Conservation (phyloP, 1,284 basidiomycete genomes). For the Tranzscheliella williamsii region DNA sequence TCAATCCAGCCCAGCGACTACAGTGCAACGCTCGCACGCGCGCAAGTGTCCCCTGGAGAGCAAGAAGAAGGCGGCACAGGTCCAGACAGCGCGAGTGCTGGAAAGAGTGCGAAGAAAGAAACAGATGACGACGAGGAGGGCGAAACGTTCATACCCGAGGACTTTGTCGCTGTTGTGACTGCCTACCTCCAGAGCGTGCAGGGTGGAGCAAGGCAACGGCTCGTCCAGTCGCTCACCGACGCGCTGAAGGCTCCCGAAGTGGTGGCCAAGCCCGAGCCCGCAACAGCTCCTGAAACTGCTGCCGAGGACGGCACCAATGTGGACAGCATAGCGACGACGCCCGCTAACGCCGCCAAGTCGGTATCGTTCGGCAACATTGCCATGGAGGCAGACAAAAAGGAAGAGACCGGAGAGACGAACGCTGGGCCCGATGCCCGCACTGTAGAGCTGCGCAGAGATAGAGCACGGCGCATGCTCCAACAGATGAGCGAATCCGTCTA, state of each 20-base stretch:
- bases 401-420: conserved; percentile 6
- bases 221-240: conserved; percentile 29
- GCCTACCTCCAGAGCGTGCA: conserved; percentile 37
- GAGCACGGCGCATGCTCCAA: conserved; percentile 20
- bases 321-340: background rate
- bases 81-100: conserved; percentile 1
- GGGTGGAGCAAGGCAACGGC: conserved; percentile 29
- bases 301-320: background rate
- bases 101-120: conserved; percentile 1
- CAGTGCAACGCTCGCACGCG: conserved; percentile 16
- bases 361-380: conserved; percentile 33
- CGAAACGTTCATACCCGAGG: conserved; percentile 36
- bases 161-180: conserved; percentile 24
- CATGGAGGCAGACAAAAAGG: conserved; percentile 20
- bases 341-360: conserved; percentile 5
- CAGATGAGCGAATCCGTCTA: conserved; percentile 13
- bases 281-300: background rate
- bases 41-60: too few species aligned
- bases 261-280: conserved; percentile 3
- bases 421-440: conserved; percentile 9
- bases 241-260: conserved; percentile 23
- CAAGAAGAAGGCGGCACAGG: too few species aligned
- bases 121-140: conserved; percentile 23
- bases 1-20: conserved; percentile 32
- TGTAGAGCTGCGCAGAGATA: conserved; percentile 15